A percentile compares a stretch with the other conserved stretches of the same genome.
Evolutionary conservation across 2,329 filamentous ascomycete genomes (phyloP).

Genomic region (Ceratocystis eucalypticola): DNA sequence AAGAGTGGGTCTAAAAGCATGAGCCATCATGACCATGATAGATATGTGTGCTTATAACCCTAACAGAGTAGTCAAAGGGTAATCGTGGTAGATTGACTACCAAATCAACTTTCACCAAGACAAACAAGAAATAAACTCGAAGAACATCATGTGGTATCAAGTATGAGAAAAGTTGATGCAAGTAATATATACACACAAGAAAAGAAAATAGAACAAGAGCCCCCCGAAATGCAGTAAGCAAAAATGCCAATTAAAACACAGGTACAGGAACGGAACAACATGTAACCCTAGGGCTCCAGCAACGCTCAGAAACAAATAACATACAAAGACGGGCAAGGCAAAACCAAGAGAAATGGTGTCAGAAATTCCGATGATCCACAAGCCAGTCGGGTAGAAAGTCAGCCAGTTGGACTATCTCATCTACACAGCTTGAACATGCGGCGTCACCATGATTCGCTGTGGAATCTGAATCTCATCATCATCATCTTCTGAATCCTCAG

Average conservation of each 20-base stretch:
- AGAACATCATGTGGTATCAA: not conserved
- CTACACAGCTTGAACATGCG: conserved; percentile 14
- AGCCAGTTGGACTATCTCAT: not conserved
- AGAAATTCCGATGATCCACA: not conserved
- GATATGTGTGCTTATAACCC: not conserved
- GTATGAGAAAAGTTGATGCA: not conserved
- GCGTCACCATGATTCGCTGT: conserved; percentile 23
- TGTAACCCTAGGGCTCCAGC: too few relatives aligned
- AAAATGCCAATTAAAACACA: not conserved
- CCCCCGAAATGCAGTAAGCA: not conserved
- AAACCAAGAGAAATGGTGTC: too few relatives aligned
- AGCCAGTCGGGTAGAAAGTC: not conserved
- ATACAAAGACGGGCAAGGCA: too few relatives aligned
- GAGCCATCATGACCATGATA: conserved; percentile 13
- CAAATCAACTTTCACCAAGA: not conserved
- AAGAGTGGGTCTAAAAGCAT: not conserved
- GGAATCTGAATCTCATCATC: conserved; percentile 47
- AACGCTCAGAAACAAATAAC: too few relatives aligned
- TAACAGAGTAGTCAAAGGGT: not conserved
- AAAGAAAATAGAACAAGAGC: not conserved
- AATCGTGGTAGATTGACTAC: not conserved
- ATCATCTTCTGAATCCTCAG: conserved; percentile 37
- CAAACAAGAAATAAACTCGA: not conserved
- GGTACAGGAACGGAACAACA: too few relatives aligned
- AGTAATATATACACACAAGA: not conserved